Base-by-base conservation (phyloP, 139 green algal genomes). In the Chlamydomonas incerta region DNA sequence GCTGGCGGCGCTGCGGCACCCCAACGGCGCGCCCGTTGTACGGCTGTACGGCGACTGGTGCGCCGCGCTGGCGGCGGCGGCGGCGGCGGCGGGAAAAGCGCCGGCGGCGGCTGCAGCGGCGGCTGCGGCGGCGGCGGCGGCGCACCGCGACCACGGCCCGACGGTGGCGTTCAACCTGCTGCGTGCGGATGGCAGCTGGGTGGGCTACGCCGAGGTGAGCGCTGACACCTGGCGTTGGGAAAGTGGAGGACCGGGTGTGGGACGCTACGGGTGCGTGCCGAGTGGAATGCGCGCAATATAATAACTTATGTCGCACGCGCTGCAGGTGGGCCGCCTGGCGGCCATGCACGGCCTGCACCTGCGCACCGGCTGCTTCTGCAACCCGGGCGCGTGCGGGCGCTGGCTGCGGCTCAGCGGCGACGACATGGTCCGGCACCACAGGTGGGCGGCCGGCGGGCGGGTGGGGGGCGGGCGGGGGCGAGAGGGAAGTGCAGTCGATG, bases 291-390 rank as follows among this genome's bases (percentile, higher is more conserved):
- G 52, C 15, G 52, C 52, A 58, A 15, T 15, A 15, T 15, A 58
- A 15, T 23, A 58, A 11, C 52, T 23, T 15, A 58, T 11, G 15
- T 15, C 52, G 52, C 52, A 58, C 52, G 52, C 52, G 52, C 55
- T 2, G 55, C 55, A 62, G 86, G 89, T 94, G 63, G 87, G 92
- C 41, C 91, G 90, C 47, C 87, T 99, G 69, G 96, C 96, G 26
- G 89, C 50, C 0, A 85, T 96, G 71, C 75, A 90, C 46, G 73
- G 91, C 71, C 95, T 98, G 55, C 52, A 87, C 17, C 90, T 98
- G 65, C 91, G 97, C 50, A 93, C 91, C 21, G 97, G 97, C 62
- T 97, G 93, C 89, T 96, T 98, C 87, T 99, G 97, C 88, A 99
- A 99, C 89, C 97, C 97, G 21, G 97, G 97, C 0, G 91, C 88